These are phyloP conservation scores for Plasmodium sp. DNA, from an alignment of 169 alveolate genomes.

Conservation along the genomic window DNA sequence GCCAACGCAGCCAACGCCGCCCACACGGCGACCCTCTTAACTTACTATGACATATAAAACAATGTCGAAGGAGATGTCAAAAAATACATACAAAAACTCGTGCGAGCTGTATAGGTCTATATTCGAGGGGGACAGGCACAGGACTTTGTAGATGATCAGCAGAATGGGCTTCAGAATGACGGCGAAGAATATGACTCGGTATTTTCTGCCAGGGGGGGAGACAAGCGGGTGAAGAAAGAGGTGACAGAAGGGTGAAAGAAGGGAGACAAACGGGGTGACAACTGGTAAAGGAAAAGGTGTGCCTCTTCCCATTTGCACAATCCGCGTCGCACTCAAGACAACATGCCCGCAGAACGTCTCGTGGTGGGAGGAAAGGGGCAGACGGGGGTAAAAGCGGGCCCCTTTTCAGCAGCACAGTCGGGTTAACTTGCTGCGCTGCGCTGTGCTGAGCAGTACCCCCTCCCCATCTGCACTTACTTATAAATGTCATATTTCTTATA, in stretches of 20 bases:
- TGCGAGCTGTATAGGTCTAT: constrained; percentile 64
- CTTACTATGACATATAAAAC: constrained; percentile 54
- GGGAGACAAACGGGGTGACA: background rate
- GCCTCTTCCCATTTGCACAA: background rate
- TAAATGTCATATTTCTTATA: constrained; percentile 66
- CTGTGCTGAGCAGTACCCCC: background rate
- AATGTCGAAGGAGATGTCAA: constrained; percentile 62
- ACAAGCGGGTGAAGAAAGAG: background rate
- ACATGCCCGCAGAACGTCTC: background rate
- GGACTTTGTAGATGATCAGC: constrained; percentile 54
- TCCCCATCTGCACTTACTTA: constrained; percentile 16
- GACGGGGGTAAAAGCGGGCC: background rate
- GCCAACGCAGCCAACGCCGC: background rate
- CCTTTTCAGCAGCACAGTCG: background rate
- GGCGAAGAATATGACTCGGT: constrained; percentile 56
- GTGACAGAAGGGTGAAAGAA: too few species aligned
- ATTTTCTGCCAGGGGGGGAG: constrained; percentile 22
- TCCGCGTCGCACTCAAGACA: background rate
- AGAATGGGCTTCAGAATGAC: constrained; percentile 59
- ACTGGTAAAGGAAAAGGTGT: background rate
- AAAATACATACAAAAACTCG: constrained; percentile 58
- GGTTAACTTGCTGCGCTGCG: background rate
- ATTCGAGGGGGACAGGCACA: constrained; percentile 70
- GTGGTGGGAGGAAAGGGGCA: background rate
- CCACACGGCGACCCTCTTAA: background rate